Percentiles rank a stretch among this genome's conserved stretches.
Conservation (phyloP, 2,329 filamentous ascomycete genomes). For the Trichoderma cornu-damae region DNA sequence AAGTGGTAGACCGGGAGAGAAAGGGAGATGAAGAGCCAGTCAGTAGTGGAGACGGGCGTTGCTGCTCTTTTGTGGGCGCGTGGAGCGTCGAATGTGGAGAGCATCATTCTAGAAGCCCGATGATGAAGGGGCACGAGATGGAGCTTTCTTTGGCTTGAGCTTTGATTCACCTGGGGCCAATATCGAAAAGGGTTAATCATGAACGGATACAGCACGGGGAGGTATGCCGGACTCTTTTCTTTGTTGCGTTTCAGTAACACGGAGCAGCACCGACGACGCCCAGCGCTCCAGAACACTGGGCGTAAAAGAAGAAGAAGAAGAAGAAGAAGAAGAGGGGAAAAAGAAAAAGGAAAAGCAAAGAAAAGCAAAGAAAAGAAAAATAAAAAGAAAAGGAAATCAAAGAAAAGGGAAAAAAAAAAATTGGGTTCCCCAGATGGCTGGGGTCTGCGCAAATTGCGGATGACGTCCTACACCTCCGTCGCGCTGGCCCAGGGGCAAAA, state of each 20-base stretch:
- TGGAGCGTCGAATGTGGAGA: conserved; percentile 18
- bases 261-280: too few relatives aligned
- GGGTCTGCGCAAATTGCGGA: conserved; percentile 14
- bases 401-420: background rate
- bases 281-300: too few relatives aligned
- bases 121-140: conserved; percentile 8
- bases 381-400: background rate
- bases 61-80: background rate
- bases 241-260: too few relatives aligned
- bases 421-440: conserved; percentile 3
- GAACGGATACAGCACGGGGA: too few relatives aligned
- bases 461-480: conserved; percentile 3
- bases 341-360: background rate
- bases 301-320: background rate
- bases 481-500: conserved; percentile 6
- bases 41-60: conserved; percentile 9
- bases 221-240: too few relatives aligned
- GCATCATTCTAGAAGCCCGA: conserved; percentile 21
- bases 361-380: too few relatives aligned
- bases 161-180: conserved; percentile 8
- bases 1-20: conserved; percentile 3
- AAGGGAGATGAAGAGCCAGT: conserved; percentile 10
- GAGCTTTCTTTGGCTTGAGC: conserved; percentile 4
- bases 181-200: too few relatives aligned
- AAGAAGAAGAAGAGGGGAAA: background rate